Conservation (phyloP, 768 basidiomycete genomes). For the Russula sp. region DNA sequence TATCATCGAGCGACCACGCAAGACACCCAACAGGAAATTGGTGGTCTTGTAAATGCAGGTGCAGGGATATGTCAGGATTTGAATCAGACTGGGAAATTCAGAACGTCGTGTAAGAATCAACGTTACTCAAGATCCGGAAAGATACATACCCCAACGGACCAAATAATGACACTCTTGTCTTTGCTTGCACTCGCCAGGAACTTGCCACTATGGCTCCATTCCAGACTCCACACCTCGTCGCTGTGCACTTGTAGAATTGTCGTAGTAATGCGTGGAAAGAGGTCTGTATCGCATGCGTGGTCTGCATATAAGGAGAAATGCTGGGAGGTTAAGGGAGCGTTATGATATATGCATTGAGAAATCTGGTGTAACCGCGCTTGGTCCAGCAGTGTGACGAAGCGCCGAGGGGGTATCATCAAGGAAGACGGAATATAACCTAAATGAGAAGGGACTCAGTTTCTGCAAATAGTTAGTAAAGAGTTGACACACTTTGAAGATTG, state of each 20-base stretch:
- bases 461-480: not conserved
- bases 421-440: conserved; percentile 85
- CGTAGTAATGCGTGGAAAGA: conserved; percentile 83
- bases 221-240: conserved; percentile 94
- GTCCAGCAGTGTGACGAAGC: conserved; percentile 76
- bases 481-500: conserved; percentile 69
- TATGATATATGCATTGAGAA: conserved; percentile 82
- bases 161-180: conserved; percentile 85
- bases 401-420: conserved; percentile 87
- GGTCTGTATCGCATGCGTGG: conserved; percentile 71
- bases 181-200: conserved; percentile 84
- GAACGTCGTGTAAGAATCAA: not conserved
- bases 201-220: conserved; percentile 88
- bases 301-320: conserved; percentile 84
- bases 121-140: conserved; percentile 11
- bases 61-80: conserved; percentile 49
- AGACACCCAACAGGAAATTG: conserved; percentile 71
- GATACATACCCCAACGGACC: conserved; percentile 70
- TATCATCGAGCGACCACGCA: conserved; percentile 91
- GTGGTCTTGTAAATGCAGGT: conserved; percentile 70
- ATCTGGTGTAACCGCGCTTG: conserved; percentile 82
- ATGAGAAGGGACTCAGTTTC: not conserved
- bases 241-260: conserved; percentile 79
- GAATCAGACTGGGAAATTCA: conserved; percentile 22
- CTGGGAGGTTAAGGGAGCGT: conserved; percentile 48